Conservation (phyloP, 176 grass and related monocot genomes). For the Carex kokanica region DNA sequence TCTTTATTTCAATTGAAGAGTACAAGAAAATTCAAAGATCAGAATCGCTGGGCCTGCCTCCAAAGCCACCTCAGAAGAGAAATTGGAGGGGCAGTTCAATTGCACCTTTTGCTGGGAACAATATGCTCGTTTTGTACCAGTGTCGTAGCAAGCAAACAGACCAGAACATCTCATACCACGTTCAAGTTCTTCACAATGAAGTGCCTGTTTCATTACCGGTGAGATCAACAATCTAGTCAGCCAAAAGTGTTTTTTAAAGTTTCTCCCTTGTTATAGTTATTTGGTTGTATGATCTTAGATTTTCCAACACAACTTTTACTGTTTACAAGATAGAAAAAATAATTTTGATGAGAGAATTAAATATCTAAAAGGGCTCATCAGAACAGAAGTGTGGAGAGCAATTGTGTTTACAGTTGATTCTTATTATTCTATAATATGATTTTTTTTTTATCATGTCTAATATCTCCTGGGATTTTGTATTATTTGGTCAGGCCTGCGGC, state of each 20-base stretch:
- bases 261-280: background rate
- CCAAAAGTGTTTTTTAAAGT: background rate
- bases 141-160: constrained; percentile 50
- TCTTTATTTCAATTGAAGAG: constrained; percentile 49
- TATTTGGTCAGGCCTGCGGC: constrained; percentile 56
- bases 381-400: background rate
- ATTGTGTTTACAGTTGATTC: background rate
- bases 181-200: constrained; percentile 96
- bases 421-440: background rate
- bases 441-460: background rate
- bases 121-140: constrained; percentile 77
- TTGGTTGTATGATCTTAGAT: constrained; percentile 1
- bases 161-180: constrained; percentile 43
- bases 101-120: constrained; percentile 93
- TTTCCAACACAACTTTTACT: background rate
- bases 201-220: constrained; percentile 74
- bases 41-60: constrained; percentile 56
- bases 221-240: constrained; percentile 25
- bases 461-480: background rate
- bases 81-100: constrained; percentile 83
- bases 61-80: constrained; percentile 66
- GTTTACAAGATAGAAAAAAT: background rate
- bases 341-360: background rate
- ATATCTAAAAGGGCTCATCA: background rate
- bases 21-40: constrained; percentile 75